Conservation (phyloP, 2,329 filamentous ascomycete genomes). For the Penicillium sp. region DNA sequence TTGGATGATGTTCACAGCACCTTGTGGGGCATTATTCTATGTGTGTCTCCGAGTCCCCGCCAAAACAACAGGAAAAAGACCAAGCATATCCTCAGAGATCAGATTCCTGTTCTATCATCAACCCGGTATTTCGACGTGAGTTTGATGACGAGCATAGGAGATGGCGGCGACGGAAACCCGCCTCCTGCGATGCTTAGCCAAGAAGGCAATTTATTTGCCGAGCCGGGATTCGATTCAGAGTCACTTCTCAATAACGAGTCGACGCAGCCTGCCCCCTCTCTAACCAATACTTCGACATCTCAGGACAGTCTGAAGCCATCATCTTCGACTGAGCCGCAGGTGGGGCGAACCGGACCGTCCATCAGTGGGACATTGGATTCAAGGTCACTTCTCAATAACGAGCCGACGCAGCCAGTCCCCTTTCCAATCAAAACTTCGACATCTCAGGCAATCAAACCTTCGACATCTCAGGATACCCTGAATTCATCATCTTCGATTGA, state of each 20-base stretch:
- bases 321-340: not conserved
- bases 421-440: no score
- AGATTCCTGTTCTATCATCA: constrained; percentile 6
- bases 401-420: no score
- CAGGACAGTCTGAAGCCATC: not conserved
- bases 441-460: no score
- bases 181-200: not conserved
- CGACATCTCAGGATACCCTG: no score
- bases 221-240: not conserved
- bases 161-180: not conserved
- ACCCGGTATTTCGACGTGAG: constrained; percentile 1
- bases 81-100: not conserved
- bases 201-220: not conserved
- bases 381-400: no score
- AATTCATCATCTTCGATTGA: no score
- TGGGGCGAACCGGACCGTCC: not conserved
- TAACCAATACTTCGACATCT: not conserved
- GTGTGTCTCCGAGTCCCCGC: not conserved
- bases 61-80: not conserved
- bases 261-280: not conserved
- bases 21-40: constrained; percentile 6
- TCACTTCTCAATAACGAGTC: not conserved
- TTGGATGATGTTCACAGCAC: not conserved
- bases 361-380: not conserved
- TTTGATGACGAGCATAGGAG: not conserved